Percentiles rank a stretch among this genome's conserved stretches.
Evolutionary conservation across 306 rosid species (phyloP).

Genomic region (Macrotyloma uniflorum): DNA sequence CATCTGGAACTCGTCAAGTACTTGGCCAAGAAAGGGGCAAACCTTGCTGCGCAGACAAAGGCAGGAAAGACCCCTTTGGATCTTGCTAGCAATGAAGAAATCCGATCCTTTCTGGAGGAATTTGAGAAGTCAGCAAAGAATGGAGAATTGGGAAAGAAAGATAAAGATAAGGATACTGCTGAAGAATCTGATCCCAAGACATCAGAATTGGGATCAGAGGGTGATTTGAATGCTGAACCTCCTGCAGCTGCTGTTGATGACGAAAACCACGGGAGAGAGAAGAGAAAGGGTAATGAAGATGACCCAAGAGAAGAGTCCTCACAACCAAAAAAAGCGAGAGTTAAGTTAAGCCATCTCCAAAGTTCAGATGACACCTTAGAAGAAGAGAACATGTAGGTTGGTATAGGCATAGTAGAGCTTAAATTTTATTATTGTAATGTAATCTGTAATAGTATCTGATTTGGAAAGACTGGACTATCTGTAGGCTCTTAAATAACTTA

Average conservation of each 20-base stretch:
- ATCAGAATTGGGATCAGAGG: conserved; percentile 44
- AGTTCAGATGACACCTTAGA: conserved; percentile 69
- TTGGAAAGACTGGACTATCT: conserved; percentile 21
- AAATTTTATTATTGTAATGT: conserved; percentile 10
- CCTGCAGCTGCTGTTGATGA: conserved; percentile 46
- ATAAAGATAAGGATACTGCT: conserved; percentile 53
- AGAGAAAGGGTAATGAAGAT: conserved; percentile 67
- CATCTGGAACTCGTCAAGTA: conserved; percentile 81
- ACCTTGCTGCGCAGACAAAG: conserved; percentile 64
- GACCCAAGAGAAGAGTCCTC: conserved; percentile 46
- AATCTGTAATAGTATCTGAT: conserved; percentile 25
- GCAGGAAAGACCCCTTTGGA: conserved; percentile 82
- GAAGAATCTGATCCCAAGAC: conserved; percentile 55
- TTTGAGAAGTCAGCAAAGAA: conserved; percentile 47
- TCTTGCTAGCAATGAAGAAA: conserved; percentile 71
- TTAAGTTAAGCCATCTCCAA: conserved; percentile 69
- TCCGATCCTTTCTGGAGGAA: conserved; percentile 65
- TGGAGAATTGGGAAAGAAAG: conserved; percentile 45
- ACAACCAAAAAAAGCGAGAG: conserved; percentile 61
- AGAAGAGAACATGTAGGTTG: conserved; percentile 43
- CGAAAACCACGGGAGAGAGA: conserved; percentile 43
- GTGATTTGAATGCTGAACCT: conserved; percentile 42
- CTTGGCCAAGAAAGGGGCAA: conserved; percentile 81
- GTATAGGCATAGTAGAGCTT: conserved; percentile 23
- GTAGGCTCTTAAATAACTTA: not conserved